Evolutionary conservation across 106 monocot species (phyloP).

Genomic region (Dactylorhiza incarnata): DNA sequence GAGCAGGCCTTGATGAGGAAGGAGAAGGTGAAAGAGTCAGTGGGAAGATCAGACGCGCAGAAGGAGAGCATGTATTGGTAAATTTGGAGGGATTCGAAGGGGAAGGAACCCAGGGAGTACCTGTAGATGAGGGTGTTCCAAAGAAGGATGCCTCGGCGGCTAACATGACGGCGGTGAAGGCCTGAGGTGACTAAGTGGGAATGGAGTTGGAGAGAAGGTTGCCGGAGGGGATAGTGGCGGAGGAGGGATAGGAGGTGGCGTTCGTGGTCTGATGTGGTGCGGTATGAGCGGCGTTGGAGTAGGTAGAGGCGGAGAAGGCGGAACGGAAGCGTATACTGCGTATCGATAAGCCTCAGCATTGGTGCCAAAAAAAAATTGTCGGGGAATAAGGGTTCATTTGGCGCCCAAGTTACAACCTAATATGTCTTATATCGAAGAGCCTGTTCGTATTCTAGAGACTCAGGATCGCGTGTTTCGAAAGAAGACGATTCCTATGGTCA

Average conservation of each 20-base stretch:
- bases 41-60: neutral
- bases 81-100: slow-evolving; percentile 45
- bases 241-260: slow-evolving; percentile 30
- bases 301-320: no score
- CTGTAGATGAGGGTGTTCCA: slow-evolving; percentile 53
- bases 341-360: neutral
- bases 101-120: slow-evolving; percentile 40
- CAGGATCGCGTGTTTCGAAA: no score
- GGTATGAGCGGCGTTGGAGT: neutral
- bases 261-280: neutral
- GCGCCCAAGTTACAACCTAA: no score
- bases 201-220: slow-evolving; percentile 34
- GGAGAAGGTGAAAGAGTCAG: slow-evolving; percentile 51
- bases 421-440: no score
- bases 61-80: slow-evolving; percentile 26
- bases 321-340: neutral
- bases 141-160: slow-evolving; percentile 10
- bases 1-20: slow-evolving; percentile 63
- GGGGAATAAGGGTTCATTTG: no score
- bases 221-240: slow-evolving; percentile 9
- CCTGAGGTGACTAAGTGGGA: slow-evolving; percentile 35
- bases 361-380: neutral
- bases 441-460: no score
- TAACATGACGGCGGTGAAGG: slow-evolving; percentile 8
- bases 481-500: no score